Conservation (phyloP, 768 basidiomycete genomes). For the Psilocybe cubensis region DNA sequence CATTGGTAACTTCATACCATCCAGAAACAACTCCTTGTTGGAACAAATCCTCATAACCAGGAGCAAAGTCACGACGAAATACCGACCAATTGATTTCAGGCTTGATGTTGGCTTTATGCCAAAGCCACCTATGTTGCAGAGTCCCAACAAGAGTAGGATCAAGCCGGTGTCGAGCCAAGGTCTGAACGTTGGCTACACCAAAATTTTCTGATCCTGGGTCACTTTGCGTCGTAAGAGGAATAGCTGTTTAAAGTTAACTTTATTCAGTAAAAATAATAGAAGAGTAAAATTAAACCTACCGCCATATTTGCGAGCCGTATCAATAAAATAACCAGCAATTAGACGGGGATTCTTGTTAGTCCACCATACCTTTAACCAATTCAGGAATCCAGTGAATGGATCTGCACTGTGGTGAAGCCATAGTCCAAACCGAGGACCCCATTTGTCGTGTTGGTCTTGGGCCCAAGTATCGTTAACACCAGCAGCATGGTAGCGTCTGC, state of each 20-base stretch:
- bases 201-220: constrained; percentile 45
- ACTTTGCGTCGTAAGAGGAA: constrained; percentile 35
- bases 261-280: too few species aligned
- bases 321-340: background rate
- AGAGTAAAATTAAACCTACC: background rate
- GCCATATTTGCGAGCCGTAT: background rate
- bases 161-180: constrained; percentile 36
- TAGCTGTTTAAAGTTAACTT: background rate
- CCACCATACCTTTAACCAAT: background rate
- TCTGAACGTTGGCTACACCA: constrained; percentile 45
- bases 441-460: background rate
- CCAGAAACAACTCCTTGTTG: constrained; percentile 29
- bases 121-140: constrained; percentile 40
- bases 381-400: background rate
- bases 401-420: background rate
- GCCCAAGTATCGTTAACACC: background rate
- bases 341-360: background rate
- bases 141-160: constrained; percentile 32
- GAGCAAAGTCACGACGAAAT: constrained; percentile 31
- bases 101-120: constrained; percentile 36
- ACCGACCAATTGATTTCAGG: constrained; percentile 43
- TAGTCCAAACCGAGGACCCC: background rate
- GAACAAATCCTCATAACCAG: constrained; percentile 39
- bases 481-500: background rate
- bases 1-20: constrained; percentile 7